phyloP scores from a whole-genome alignment of 257 asterid species.

The Knoxia roxburghii region DNA sequence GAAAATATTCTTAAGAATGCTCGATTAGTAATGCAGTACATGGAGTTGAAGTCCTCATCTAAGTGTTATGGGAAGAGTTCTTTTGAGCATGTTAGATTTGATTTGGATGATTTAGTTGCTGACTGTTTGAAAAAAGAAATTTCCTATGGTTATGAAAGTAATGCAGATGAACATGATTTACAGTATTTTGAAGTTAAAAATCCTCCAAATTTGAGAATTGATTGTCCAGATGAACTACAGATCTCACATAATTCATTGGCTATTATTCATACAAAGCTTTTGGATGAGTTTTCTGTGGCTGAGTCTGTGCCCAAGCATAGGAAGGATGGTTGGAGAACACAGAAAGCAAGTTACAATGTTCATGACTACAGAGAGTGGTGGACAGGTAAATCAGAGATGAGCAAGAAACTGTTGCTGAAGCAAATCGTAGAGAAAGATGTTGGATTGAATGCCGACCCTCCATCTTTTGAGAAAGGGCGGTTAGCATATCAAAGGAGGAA shows the following conservation, averaged over 20 bases:
- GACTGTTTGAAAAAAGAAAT: too few species aligned
- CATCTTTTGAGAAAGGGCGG: slow-evolving; percentile 60
- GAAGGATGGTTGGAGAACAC: slow-evolving; percentile 15
- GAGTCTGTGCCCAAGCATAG: slow-evolving; percentile 11
- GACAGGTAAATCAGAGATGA: slow-evolving; percentile 72
- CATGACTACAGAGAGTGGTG: slow-evolving; percentile 62
- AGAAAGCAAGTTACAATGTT: too few species aligned
- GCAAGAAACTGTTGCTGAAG: slow-evolving; percentile 65
- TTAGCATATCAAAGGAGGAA: slow-evolving; percentile 39
- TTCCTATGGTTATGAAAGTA: too few species aligned
- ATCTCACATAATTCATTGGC: slow-evolving; percentile 61
- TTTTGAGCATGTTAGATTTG: slow-evolving; percentile 30
- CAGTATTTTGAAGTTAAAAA: too few species aligned
- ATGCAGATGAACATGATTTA: too few species aligned
- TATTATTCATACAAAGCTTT: slow-evolving; percentile 43
- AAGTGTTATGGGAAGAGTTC: slow-evolving; percentile 6
- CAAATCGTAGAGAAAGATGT: slow-evolving; percentile 65
- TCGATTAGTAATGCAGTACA: slow-evolving; percentile 62
- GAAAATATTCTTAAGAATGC: slow-evolving; percentile 69
- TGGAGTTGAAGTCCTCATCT: slow-evolving; percentile 68
- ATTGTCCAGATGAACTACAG: slow-evolving; percentile 29
- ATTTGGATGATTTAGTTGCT: slow-evolving; percentile 23
- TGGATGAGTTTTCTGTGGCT: slow-evolving; percentile 37
- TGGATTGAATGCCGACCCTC: slow-evolving; percentile 62
- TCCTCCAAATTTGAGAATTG: too few species aligned